A percentile compares a stretch with the other conserved stretches of the same genome.
Evolutionary conservation across 192 early-diverging fungal species (phyloP).

Genomic region (Mortierella alpina): DNA sequence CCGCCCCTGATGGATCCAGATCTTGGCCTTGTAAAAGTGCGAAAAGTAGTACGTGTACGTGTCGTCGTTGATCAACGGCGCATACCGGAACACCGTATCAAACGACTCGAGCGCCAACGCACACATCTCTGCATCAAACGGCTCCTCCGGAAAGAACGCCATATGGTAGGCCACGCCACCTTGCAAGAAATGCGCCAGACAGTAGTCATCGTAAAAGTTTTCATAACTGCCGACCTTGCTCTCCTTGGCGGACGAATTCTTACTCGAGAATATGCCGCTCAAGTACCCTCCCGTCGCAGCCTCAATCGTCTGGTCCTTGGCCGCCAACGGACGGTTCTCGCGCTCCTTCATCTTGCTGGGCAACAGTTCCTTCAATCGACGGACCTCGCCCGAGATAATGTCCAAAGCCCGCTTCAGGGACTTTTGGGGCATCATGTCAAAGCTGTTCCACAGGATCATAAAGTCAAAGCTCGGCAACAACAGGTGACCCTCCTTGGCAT

Average conservation of each 20-base stretch:
- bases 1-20: constrained; percentile 56
- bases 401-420: constrained; percentile 26
- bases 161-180: constrained; percentile 73
- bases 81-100: constrained; percentile 60
- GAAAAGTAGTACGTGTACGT: constrained; percentile 70
- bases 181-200: constrained; percentile 76
- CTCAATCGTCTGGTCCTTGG: constrained; percentile 44
- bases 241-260: constrained; percentile 33
- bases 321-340: constrained; percentile 36
- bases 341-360: constrained; percentile 39
- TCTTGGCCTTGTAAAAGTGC: constrained; percentile 69
- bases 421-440: constrained; percentile 75
- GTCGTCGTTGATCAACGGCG: constrained; percentile 69
- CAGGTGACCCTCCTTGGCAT: constrained; percentile 73
- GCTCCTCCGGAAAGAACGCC: constrained; percentile 57
- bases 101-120: constrained; percentile 52
- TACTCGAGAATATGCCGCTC: constrained; percentile 50
- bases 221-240: constrained; percentile 52
- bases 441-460: constrained; percentile 75
- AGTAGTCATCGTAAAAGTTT: constrained; percentile 84
- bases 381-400: constrained; percentile 35
- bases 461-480: constrained; percentile 84
- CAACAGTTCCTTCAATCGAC: constrained; percentile 24
- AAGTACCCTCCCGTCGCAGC: constrained; percentile 54
- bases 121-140: constrained; percentile 49